Evolutionary conservation across 176 grass and related monocot species (phyloP), one percentile per base, ranked within the genome.

Genomic region (Oryza brachyantha): DNA sequence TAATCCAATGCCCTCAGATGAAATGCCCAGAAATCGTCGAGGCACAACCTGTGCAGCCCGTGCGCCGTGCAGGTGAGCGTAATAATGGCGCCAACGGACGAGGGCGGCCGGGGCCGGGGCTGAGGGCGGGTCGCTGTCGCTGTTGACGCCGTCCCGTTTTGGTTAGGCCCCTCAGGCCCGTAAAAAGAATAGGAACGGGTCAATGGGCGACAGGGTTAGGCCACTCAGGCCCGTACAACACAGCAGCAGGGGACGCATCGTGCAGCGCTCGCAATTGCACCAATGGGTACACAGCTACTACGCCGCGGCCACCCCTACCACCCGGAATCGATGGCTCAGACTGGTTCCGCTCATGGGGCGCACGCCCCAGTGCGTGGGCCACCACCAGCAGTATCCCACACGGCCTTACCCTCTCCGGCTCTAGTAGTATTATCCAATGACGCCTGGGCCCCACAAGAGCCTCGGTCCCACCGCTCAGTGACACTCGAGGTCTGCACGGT

Each of bases 281-380:
- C 67, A n/a, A 64, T 32, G 31, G 35, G 67, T 60, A 59, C 83
- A 58, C 2, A 1, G 2, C 46, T 21, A 17, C 46, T 40, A 16
- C 42, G 42, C 42, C 42, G 13, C 41, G n/a, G 64, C 55, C 21
- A 28, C 22, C 59, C 58, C n/a, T n/a, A n/a, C n/a, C 78, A 67
- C 67, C 67, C 3, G 28, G 74, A 22, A 24, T 66, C 59, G 34
- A 35, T 26, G 73, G 65, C 64, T 54, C 31, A 8, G 50, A 29
- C 52, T 24, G 85, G 79, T 28, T 82, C 29, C 59, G 36, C 34
- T 5, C 1, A 5, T 7, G 58, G 84, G 76, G 74, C 16, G 58
- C 73, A 87, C 85, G 66, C 16, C 17, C 60, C 45, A 37, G 85
- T 83, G 85, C 60, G 79, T 77, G 85, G 79, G 72, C 19, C 64